A percentile compares a stretch with the other conserved stretches of the same genome.
Evolutionary conservation across 176 grass and related monocot species (phyloP).

Genomic region (Chrysopogon serrulatus): DNA sequence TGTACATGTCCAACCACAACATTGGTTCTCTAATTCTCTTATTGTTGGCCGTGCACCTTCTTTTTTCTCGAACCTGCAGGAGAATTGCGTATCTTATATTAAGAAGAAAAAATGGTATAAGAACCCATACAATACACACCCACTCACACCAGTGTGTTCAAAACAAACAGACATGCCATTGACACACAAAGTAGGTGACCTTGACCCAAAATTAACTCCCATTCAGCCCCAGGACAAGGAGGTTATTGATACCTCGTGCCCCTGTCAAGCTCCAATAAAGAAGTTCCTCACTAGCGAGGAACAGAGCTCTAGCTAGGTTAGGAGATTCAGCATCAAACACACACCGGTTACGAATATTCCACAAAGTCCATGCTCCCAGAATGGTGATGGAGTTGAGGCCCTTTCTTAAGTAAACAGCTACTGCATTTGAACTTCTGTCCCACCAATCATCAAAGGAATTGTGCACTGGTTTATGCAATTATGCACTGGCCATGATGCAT

Average conservation of each 20-base stretch:
- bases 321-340: background rate
- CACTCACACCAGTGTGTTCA: too few species aligned
- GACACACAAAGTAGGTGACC: background rate
- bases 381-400: background rate
- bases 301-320: background rate
- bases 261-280: background rate
- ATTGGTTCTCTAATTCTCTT: background rate
- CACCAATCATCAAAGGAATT: background rate
- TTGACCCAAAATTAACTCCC: background rate
- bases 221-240: background rate
- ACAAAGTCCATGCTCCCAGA: background rate
- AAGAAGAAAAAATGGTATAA: background rate
- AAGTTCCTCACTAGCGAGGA: background rate
- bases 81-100: background rate
- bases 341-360: background rate
- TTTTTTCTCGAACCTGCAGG: background rate
- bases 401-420: background rate
- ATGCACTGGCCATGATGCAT: background rate
- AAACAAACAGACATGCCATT: background rate
- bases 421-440: background rate
- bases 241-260: background rate
- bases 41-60: background rate
- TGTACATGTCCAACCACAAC: background rate
- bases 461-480: background rate
- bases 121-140: background rate